Percentiles rank a stretch among this genome's conserved stretches.
Conservation (phyloP, 495 filamentous ascomycete species). For the Rostrohypoxylon terebratum region DNA sequence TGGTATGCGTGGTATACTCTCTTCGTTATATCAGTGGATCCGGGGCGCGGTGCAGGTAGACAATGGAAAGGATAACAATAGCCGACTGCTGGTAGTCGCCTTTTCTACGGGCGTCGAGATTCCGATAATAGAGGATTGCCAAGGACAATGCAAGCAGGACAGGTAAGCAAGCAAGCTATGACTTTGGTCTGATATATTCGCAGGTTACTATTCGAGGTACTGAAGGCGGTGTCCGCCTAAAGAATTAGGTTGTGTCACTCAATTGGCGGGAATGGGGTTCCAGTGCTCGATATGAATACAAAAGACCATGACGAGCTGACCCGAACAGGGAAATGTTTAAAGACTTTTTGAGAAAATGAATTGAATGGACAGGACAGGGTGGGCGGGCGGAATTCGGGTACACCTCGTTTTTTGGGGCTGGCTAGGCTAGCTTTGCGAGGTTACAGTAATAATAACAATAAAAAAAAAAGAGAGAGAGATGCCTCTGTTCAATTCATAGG, state of each 20-base stretch:
- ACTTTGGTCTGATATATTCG: slow-evolving; percentile 18
- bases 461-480: slow-evolving; percentile 40
- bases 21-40: slow-evolving; percentile 39
- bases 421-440: slow-evolving; percentile 45
- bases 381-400: slow-evolving; percentile 42
- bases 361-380: slow-evolving; percentile 45
- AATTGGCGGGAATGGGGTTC: slow-evolving; percentile 43
- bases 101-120: slow-evolving; percentile 34
- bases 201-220: slow-evolving; percentile 17
- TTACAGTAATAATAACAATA: slow-evolving; percentile 41
- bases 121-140: slow-evolving; percentile 37
- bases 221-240: slow-evolving; percentile 40
- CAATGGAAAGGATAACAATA: slow-evolving; percentile 42
- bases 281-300: slow-evolving; percentile 44
- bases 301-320: slow-evolving; percentile 45
- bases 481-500: slow-evolving; percentile 41
- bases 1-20: slow-evolving; percentile 35
- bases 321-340: slow-evolving; percentile 46
- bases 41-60: slow-evolving; percentile 36
- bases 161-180: slow-evolving; percentile 20
- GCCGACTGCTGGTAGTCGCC: slow-evolving; percentile 28
- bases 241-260: slow-evolving; percentile 44
- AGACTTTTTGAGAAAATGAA: slow-evolving; percentile 43
- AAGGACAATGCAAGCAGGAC: slow-evolving; percentile 27
- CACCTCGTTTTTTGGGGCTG: slow-evolving; percentile 44